Conservation (phyloP, 768 basidiomycete species). For the Auricularia auricula-judae region DNA sequence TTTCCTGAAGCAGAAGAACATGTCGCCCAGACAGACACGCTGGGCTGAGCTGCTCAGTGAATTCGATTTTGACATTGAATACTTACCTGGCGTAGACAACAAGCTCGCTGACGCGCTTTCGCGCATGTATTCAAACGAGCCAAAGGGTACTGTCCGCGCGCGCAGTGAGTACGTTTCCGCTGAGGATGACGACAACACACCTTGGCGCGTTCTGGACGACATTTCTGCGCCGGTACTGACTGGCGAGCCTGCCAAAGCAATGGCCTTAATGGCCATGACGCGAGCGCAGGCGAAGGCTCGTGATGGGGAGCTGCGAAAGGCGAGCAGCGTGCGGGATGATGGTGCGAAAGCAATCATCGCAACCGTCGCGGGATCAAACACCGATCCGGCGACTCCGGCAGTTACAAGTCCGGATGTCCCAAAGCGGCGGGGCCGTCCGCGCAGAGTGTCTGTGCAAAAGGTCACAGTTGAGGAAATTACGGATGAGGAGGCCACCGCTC, state of each 20-base stretch:
- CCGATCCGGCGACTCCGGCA: background rate
- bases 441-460: background rate
- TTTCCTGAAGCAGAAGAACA: constrained; percentile 21
- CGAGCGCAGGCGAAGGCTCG: background rate
- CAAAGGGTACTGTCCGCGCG: background rate
- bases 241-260: background rate
- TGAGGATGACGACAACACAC: background rate
- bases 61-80: constrained; percentile 21
- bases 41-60: constrained; percentile 27
- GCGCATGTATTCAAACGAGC: background rate
- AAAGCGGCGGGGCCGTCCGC: background rate
- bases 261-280: background rate
- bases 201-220: background rate
- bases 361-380: background rate
- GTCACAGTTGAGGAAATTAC: too few relatives aligned
- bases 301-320: too few relatives aligned
- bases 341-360: too few relatives aligned
- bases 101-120: constrained; percentile 18
- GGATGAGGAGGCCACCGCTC: too few relatives aligned
- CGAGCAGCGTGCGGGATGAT: too few relatives aligned
- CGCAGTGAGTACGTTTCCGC: background rate
- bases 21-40: constrained; percentile 23
- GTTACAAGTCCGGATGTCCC: background rate
- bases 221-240: background rate
- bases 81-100: constrained; percentile 23